phyloP scores from a whole-genome alignment of 192 early-diverging fungal species.

The Entomortierella lignicola region DNA sequence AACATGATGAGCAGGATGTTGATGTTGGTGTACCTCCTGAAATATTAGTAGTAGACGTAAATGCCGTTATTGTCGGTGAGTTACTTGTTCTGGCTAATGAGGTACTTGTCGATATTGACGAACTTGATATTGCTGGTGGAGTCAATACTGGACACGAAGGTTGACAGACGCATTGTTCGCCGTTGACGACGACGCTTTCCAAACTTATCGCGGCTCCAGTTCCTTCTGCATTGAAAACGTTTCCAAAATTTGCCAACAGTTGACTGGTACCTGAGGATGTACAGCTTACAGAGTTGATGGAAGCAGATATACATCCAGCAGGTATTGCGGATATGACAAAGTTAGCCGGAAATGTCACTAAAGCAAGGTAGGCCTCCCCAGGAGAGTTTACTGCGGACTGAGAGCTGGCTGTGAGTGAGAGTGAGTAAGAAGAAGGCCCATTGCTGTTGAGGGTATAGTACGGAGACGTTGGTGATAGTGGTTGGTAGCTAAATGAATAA shows the following conservation, averaged over 20 bases:
- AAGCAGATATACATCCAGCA: background rate
- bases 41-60: background rate
- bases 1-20: background rate
- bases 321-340: constrained; percentile 29
- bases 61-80: background rate
- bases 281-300: constrained; percentile 14
- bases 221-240: constrained; percentile 1
- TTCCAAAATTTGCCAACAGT: constrained; percentile 12
- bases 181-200: constrained; percentile 18
- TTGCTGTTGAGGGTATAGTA: background rate
- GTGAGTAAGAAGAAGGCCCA: constrained; percentile 3
- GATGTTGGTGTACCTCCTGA: background rate
- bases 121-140: no score
- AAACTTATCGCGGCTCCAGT: background rate
- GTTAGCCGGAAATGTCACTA: constrained; percentile 17
- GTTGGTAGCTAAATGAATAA: constrained; percentile 7
- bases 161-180: constrained; percentile 1
- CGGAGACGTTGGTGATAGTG: background rate
- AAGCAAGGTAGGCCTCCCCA: background rate
- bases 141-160: background rate
- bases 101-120: background rate
- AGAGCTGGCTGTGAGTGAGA: constrained; percentile 16
- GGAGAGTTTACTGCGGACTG: constrained; percentile 21
- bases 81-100: background rate
- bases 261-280: background rate